Percentiles rank a stretch among this genome's conserved stretches.
phyloP scores from a whole-genome alignment of 805 yeast species.

The Ogataea minuta region DNA sequence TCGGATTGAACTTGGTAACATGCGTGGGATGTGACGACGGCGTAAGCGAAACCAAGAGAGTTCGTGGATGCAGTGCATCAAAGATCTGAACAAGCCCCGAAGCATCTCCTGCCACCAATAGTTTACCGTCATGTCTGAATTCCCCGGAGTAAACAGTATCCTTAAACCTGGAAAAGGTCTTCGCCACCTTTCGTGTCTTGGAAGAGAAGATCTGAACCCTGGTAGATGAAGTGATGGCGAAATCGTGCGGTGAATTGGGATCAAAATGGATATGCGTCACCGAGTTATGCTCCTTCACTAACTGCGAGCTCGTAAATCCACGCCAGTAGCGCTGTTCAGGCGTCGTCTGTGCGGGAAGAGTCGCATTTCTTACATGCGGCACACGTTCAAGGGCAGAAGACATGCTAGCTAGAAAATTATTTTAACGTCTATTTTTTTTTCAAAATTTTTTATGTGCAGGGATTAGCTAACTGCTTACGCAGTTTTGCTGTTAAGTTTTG shows the following conservation, averaged over 20 bases:
- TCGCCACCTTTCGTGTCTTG: constrained; percentile 87
- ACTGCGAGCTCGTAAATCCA: constrained; percentile 76
- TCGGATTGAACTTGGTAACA: constrained; percentile 88
- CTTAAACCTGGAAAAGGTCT: constrained; percentile 83
- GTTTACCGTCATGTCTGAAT: constrained; percentile 86
- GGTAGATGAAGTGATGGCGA: constrained; percentile 89
- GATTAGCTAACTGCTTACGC: constrained; percentile 2
- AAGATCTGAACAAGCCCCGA: constrained; percentile 89
- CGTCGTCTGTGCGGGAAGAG: constrained; percentile 78
- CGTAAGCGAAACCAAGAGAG: constrained; percentile 71
- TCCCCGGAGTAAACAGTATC: constrained; percentile 92
- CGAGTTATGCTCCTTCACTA: constrained; percentile 91
- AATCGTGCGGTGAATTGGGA: constrained; percentile 82
- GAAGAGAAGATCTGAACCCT: constrained; percentile 90
- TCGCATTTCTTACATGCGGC: constrained; percentile 64
- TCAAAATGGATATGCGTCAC: constrained; percentile 85
- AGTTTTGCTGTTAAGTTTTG: constrained; percentile 5
- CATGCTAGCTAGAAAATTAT: constrained; percentile 55
- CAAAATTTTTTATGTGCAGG: constrained; percentile 3
- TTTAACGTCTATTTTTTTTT: constrained; percentile 4
- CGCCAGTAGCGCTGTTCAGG: constrained; percentile 96
- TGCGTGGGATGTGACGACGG: constrained; percentile 90
- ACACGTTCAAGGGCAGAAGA: constrained; percentile 70
- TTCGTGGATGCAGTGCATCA: constrained; percentile 73
- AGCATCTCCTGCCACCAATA: constrained; percentile 93